Evolutionary conservation across 2,329 filamentous ascomycete species (phyloP).

Genomic region (Cladosporium cucumerinum): DNA sequence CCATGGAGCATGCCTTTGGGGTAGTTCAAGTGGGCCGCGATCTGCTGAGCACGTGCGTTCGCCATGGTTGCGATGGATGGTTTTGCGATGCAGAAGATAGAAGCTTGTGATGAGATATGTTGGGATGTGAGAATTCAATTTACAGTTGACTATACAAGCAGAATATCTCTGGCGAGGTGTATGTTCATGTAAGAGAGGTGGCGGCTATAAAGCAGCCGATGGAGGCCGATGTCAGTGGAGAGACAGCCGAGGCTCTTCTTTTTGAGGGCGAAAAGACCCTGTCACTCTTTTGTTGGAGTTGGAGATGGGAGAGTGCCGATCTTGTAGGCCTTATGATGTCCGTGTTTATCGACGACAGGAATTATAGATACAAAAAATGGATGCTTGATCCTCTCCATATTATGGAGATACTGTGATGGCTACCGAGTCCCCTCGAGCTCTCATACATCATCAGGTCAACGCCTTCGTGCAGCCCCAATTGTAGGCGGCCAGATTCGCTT

Average conservation of each 20-base stretch:
- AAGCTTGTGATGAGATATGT: neutral
- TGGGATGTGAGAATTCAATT: neutral
- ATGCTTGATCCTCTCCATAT: neutral
- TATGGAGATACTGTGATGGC: neutral
- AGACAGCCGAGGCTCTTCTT: constrained; percentile 2
- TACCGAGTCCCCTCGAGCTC: neutral
- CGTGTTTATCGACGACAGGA: neutral
- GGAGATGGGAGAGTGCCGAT: neutral
- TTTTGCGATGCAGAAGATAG: neutral
- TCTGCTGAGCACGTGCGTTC: constrained; percentile 55
- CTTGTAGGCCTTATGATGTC: neutral
- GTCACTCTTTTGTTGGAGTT: neutral
- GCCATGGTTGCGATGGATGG: constrained; percentile 24
- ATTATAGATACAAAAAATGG: neutral
- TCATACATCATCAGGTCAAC: neutral
- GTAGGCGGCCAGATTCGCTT: neutral
- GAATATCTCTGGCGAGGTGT: neutral
- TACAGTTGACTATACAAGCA: neutral
- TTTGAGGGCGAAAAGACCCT: neutral
- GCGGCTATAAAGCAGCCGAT: constrained; percentile 12
- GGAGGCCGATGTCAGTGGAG: neutral
- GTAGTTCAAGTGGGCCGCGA: constrained; percentile 77
- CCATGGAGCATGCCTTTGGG: constrained; percentile 73
- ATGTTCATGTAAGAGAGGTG: neutral
- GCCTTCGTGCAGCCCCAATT: neutral